Evolutionary conservation across 2,329 filamentous ascomycete genomes (phyloP).

Genomic region (Paraconiothyrium sp.): DNA sequence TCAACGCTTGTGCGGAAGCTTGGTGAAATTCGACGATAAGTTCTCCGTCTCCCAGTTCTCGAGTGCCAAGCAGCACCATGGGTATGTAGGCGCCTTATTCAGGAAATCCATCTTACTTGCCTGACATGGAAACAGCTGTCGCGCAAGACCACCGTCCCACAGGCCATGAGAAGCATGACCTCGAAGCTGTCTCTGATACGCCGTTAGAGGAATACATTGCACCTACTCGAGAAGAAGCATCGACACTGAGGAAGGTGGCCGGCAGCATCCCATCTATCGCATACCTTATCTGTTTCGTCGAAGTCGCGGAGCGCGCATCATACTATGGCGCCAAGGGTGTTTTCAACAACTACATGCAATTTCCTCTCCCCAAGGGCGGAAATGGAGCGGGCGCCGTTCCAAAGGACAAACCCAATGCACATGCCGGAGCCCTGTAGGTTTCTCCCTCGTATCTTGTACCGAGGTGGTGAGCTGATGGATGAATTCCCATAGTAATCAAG

Average conservation of each 20-base stretch:
- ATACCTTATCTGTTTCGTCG: constrained; percentile 68
- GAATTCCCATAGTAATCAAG: constrained; percentile 54
- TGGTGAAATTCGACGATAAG: background rate
- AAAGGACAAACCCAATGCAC: constrained; percentile 40
- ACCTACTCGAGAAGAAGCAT: constrained; percentile 59
- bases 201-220: constrained; percentile 13
- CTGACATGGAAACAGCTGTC: background rate
- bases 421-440: constrained; percentile 62
- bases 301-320: constrained; percentile 69
- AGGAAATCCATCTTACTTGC: background rate
- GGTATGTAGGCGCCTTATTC: background rate
- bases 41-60: background rate
- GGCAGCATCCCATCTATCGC: constrained; percentile 61
- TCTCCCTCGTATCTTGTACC: background rate
- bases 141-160: background rate
- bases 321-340: constrained; percentile 67
- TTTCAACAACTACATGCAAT: constrained; percentile 71
- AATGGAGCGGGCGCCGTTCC: constrained; percentile 48
- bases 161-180: constrained; percentile 1
- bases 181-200: background rate
- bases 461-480: background rate
- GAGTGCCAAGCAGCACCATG: background rate
- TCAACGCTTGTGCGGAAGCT: background rate
- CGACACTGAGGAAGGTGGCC: constrained; percentile 60
- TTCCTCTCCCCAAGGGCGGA: constrained; percentile 61